A percentile compares a stretch with the other conserved stretches of the same genome.
Evolutionary conservation across 2,329 filamentous ascomycete species (phyloP).

Genomic region (Cercospora sp.): DNA sequence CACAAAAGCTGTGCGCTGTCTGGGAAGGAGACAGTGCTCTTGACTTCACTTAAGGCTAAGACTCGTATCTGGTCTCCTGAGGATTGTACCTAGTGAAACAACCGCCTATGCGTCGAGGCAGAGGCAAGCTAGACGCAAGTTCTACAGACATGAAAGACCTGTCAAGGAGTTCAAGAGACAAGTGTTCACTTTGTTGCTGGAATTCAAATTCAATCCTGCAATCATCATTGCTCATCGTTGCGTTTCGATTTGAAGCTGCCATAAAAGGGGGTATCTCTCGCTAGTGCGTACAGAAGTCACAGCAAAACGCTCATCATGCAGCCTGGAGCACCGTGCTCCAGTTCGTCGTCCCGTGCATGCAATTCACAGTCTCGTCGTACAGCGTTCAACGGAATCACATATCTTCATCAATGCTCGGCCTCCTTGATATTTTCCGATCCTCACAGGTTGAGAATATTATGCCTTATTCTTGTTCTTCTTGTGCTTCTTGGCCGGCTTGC

Average conservation of each 20-base stretch:
- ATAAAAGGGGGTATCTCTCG: neutral
- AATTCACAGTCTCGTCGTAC: neutral
- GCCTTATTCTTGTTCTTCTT: conserved; percentile 11
- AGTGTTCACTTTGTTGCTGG: neutral
- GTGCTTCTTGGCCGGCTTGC: conserved; percentile 23
- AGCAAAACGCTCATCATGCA: neutral
- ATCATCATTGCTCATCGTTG: neutral
- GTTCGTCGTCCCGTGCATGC: neutral
- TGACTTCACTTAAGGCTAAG: no score
- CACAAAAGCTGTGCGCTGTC: no score
- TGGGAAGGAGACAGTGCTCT: no score
- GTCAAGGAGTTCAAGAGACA: neutral
- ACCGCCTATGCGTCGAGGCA: no score
- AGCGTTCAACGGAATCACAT: neutral
- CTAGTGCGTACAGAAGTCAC: neutral
- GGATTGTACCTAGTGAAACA: no score
- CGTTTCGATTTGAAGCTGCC: neutral
- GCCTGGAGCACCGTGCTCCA: neutral
- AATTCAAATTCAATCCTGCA: neutral
- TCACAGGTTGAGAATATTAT: neutral
- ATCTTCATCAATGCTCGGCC: neutral
- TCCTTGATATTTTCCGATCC: neutral
- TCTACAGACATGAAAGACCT: neutral
- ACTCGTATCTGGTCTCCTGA: no score
- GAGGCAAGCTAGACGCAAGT: neutral